Conservation (phyloP, 1,139 yeast genomes). For the Lodderomyces margitis region DNA sequence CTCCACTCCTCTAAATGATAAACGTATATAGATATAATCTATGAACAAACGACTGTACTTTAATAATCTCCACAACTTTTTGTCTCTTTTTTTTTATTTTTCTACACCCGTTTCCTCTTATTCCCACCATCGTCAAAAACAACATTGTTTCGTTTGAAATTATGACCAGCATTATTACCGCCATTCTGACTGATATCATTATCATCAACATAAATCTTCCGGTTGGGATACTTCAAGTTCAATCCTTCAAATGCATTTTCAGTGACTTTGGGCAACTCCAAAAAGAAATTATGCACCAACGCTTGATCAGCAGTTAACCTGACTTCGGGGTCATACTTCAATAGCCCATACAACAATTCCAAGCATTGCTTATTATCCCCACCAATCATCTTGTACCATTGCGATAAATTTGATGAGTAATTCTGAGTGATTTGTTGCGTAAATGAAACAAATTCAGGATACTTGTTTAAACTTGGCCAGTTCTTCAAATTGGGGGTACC, state of each 20-base stretch:
- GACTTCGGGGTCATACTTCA: conserved; percentile 81
- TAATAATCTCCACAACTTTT: not conserved
- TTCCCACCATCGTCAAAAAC: conserved; percentile 4
- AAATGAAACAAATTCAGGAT: conserved; percentile 77
- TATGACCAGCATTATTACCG: not conserved
- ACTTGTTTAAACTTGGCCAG: conserved; percentile 78
- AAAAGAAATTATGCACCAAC: conserved; percentile 71
- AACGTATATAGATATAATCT: no score
- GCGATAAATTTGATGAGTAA: conserved; percentile 65
- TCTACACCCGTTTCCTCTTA: not conserved
- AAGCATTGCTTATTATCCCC: conserved; percentile 69
- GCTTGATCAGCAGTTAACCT: conserved; percentile 74
- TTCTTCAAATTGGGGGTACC: conserved; percentile 77
- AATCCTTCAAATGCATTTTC: conserved; percentile 71
- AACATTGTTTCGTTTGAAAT: not conserved
- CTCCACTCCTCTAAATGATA: no score
- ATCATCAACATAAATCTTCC: conserved; percentile 78
- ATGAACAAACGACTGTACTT: no score
- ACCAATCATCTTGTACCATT: conserved; percentile 85
- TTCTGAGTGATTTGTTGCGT: conserved; percentile 55
- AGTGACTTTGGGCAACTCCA: conserved; percentile 62
- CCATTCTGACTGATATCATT: conserved; percentile 50
- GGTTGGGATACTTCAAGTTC: conserved; percentile 61
- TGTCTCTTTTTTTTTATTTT: not conserved
- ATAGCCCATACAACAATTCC: conserved; percentile 57